Conservation (phyloP, 805 yeast genomes). For the Tetrapisispora pingtungensis region DNA sequence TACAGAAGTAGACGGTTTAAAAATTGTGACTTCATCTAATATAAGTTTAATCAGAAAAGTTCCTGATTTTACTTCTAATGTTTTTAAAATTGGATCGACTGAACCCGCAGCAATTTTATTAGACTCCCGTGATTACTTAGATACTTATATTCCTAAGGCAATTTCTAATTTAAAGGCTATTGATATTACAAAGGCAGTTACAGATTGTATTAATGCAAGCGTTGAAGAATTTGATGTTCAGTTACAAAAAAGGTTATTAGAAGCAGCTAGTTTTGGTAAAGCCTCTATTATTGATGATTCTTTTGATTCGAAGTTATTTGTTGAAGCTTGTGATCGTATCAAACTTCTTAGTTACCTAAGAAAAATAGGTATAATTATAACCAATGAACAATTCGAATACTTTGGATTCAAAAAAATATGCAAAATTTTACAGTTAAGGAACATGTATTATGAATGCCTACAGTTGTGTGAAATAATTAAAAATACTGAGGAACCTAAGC, state of each 20-base stretch:
- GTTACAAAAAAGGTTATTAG: slow-evolving; percentile 70
- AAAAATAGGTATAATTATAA: slow-evolving; percentile 58
- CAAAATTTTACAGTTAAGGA: slow-evolving; percentile 46
- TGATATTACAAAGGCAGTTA: slow-evolving; percentile 50
- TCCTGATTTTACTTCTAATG: slow-evolving; percentile 41
- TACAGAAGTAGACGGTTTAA: slow-evolving; percentile 61
- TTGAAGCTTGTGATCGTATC: slow-evolving; percentile 49
- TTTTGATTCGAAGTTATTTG: slow-evolving; percentile 51
- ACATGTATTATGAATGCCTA: slow-evolving; percentile 51
- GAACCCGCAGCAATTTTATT: slow-evolving; percentile 72
- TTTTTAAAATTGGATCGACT: slow-evolving; percentile 76
- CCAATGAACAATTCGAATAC: slow-evolving; percentile 41
- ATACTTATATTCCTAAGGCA: slow-evolving; percentile 65
- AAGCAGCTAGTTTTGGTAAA: slow-evolving; percentile 84
- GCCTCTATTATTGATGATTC: slow-evolving; percentile 39
- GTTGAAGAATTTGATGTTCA: slow-evolving; percentile 63
- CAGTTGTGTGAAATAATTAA: slow-evolving; percentile 45
- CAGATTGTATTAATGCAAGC: slow-evolving; percentile 64
- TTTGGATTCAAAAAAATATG: slow-evolving; percentile 52
- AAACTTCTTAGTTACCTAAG: slow-evolving; percentile 62
- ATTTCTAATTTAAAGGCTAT: slow-evolving; percentile 60
- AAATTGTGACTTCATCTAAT: slow-evolving; percentile 46
- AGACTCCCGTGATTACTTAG: slow-evolving; percentile 64
- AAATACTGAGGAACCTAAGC: slow-evolving; percentile 3
- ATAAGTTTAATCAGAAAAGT: slow-evolving; percentile 61